phyloP scores from a whole-genome alignment of 306 rosid species.

The Neltuma alba region DNA sequence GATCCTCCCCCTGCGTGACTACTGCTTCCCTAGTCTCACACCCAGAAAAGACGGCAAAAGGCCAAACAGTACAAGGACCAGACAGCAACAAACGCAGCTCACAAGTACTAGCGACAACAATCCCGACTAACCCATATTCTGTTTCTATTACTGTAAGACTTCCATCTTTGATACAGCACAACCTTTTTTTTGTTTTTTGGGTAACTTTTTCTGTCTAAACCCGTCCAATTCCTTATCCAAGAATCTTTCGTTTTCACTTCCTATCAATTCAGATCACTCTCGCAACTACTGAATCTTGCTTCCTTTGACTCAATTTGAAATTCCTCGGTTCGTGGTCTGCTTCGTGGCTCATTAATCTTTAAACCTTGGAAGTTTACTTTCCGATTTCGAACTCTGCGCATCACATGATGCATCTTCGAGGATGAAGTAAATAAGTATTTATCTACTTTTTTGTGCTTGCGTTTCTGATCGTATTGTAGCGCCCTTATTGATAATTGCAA shows the following conservation, averaged over 20 bases:
- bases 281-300: slow-evolving; percentile 37
- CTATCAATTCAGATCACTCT: slow-evolving; percentile 37
- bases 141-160: slow-evolving; percentile 54
- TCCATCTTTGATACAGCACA: slow-evolving; percentile 21
- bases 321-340: background rate
- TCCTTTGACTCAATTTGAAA: slow-evolving; percentile 34
- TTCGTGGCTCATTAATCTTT: slow-evolving; percentile 29
- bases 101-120: slow-evolving; percentile 5
- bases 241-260: slow-evolving; percentile 30
- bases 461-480: slow-evolving; percentile 40
- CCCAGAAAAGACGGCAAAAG: slow-evolving; percentile 44
- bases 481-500: slow-evolving; percentile 28
- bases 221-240: slow-evolving; percentile 38
- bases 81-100: slow-evolving; percentile 30
- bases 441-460: background rate
- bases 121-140: slow-evolving; percentile 14
- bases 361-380: slow-evolving; percentile 19
- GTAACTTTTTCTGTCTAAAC: slow-evolving; percentile 33
- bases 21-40: slow-evolving; percentile 51
- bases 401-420: slow-evolving; percentile 24
- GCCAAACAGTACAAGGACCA: slow-evolving; percentile 26
- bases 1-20: slow-evolving; percentile 49
- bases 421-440: background rate
- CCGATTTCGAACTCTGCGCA: slow-evolving; percentile 29
- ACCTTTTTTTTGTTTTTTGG: slow-evolving; percentile 10